Evolutionary conservation across 257 asterid genomes (phyloP).

Genomic region (Plantago elongata): DNA sequence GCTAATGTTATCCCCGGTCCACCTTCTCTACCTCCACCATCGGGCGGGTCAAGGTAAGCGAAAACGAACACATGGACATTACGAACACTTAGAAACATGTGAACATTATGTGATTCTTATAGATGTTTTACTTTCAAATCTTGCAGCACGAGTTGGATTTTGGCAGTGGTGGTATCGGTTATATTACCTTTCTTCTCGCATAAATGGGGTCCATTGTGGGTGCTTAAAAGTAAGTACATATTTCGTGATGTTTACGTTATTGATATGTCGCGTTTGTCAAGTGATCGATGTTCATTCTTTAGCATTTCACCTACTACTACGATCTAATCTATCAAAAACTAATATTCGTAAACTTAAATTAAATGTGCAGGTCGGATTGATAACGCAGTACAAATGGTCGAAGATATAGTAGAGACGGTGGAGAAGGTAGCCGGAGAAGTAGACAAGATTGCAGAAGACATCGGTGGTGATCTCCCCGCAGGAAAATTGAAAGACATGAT

Average conservation of each 20-base stretch:
- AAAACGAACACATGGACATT: neutral
- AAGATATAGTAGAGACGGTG: conserved; percentile 48
- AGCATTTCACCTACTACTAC: too few species aligned
- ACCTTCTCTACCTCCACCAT: conserved; percentile 47
- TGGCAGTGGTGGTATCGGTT: conserved; percentile 50
- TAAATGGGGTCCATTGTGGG: conserved; percentile 66
- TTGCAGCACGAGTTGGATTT: conserved; percentile 56
- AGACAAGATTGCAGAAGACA: conserved; percentile 44
- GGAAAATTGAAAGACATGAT: conserved; percentile 39
- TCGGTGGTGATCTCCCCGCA: conserved; percentile 44
- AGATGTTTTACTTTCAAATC: neutral
- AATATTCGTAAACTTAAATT: neutral
- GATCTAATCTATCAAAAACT: neutral
- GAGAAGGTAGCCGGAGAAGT: conserved; percentile 54
- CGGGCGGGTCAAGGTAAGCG: conserved; percentile 36
- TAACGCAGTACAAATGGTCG: conserved; percentile 37
- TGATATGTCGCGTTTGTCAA: too few species aligned
- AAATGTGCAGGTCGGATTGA: conserved; percentile 35
- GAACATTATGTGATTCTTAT: too few species aligned
- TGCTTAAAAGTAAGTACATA: conserved; percentile 47
- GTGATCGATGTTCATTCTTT: too few species aligned
- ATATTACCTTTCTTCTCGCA: conserved; percentile 49
- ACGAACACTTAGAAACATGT: too few species aligned
- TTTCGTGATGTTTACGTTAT: too few species aligned
- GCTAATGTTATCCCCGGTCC: conserved; percentile 44